Evolutionary conservation across 441 rosid species (phyloP).

Genomic region (Manihot esculenta): DNA sequence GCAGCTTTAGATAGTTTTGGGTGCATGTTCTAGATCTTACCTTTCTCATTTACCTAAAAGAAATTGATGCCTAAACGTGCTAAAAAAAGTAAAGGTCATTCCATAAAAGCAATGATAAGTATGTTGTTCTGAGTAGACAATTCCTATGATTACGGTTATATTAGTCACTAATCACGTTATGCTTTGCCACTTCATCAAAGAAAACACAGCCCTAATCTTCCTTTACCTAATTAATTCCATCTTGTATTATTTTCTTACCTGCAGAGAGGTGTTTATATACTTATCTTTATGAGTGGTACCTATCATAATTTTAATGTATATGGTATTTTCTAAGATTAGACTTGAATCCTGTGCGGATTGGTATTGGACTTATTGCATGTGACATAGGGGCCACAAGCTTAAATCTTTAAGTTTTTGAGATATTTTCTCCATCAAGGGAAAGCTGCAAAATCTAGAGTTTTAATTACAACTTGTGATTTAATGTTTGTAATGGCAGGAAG

Average conservation of each 20-base stretch:
- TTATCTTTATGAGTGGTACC: too few relatives aligned
- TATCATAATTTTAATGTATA: too few relatives aligned
- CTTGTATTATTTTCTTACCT: not conserved
- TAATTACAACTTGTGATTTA: not conserved
- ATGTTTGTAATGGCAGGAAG: constrained; percentile 46
- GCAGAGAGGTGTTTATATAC: too few relatives aligned
- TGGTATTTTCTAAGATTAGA: too few relatives aligned
- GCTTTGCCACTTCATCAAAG: constrained; percentile 12
- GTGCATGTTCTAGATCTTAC: constrained; percentile 21
- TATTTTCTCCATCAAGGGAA: constrained; percentile 10
- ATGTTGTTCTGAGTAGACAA: constrained; percentile 1
- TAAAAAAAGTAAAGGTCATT: not conserved
- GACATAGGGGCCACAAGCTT: constrained; percentile 23
- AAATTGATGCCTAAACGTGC: constrained; percentile 22
- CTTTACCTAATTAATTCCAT: constrained; percentile 7
- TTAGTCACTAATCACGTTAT: constrained; percentile 12
- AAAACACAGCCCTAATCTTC: constrained; percentile 8
- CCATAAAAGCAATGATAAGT: not conserved
- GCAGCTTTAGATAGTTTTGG: constrained; percentile 1
- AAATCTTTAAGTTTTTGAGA: not conserved
- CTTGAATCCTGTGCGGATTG: too few relatives aligned
- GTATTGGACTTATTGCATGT: constrained; percentile 26
- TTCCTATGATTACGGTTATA: constrained; percentile 28
- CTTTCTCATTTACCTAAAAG: constrained; percentile 29
- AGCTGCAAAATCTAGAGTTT: not conserved